These are phyloP conservation scores for Breynia disticha DNA, from an alignment of 441 rosid species.

Conservation along the genomic window DNA sequence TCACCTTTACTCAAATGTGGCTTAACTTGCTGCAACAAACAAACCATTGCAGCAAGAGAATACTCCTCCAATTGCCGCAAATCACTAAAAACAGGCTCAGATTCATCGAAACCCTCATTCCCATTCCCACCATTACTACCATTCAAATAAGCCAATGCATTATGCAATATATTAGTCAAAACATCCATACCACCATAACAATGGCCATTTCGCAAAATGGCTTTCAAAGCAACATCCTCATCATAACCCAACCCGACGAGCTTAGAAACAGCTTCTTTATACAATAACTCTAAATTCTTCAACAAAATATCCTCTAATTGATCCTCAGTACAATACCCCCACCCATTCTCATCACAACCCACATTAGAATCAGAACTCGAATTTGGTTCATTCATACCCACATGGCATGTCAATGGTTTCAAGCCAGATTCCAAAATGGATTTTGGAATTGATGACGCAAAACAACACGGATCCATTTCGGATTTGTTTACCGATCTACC, in stretches of 20 bases:
- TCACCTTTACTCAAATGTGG: conserved; percentile 84
- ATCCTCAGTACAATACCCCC: conserved; percentile 82
- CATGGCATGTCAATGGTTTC: background rate
- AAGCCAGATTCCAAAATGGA: background rate
- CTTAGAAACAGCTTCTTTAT: conserved; percentile 61
- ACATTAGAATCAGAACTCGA: background rate
- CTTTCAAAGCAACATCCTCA: conserved; percentile 61
- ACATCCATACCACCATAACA: conserved; percentile 89
- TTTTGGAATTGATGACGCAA: background rate
- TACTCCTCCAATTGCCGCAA: conserved; percentile 72
- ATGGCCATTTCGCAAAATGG: conserved; percentile 61
- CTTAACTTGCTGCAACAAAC: conserved; percentile 73
- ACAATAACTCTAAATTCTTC: conserved; percentile 53
- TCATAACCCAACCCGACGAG: conserved; percentile 60
- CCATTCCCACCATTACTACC: conserved; percentile 14
- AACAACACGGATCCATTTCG: background rate
- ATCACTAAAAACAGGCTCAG: conserved; percentile 50
- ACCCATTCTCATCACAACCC: conserved; percentile 32
- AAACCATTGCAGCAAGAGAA: conserved; percentile 72
- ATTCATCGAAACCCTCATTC: conserved; percentile 35
- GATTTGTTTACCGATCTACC: background rate
- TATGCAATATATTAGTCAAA: conserved; percentile 62
- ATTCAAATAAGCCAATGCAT: conserved; percentile 66
- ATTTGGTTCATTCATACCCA: background rate
- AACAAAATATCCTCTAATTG: conserved; percentile 64